phyloP scores from a whole-genome alignment of 345 rosid species.

The Corchorus olitorius region DNA sequence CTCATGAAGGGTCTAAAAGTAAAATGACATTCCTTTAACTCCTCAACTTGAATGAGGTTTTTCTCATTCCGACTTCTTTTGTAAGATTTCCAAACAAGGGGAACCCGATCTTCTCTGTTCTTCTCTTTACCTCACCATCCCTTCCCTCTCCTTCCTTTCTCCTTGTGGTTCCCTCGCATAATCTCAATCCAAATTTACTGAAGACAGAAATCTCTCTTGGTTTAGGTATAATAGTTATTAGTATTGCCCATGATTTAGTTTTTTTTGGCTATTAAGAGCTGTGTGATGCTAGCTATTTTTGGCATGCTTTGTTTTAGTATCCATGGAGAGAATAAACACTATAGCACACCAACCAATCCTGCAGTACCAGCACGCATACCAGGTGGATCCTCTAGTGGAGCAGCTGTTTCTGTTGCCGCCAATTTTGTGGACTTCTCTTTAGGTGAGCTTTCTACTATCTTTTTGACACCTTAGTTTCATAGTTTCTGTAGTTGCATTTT shows the following conservation, averaged over 20 bases:
- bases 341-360: conserved; percentile 89
- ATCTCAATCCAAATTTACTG: neutral
- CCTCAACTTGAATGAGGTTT: neutral
- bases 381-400: conserved; percentile 94
- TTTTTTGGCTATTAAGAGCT: conserved; percentile 3
- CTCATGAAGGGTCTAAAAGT: neutral
- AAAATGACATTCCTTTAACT: neutral
- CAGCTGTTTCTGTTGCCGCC: conserved; percentile 94
- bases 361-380: conserved; percentile 66
- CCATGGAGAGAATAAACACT: conserved; percentile 84
- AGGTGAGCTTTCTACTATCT: conserved; percentile 47
- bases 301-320: conserved; percentile 49
- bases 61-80: neutral
- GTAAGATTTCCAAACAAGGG: neutral
- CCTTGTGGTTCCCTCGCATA: neutral
- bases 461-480: neutral
- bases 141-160: neutral
- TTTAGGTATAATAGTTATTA: neutral
- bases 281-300: conserved; percentile 21
- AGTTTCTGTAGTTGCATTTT: neutral
- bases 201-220: neutral
- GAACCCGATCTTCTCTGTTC: neutral
- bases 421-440: conserved; percentile 80
- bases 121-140: neutral
- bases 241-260: neutral